Evolutionary conservation across 2,329 filamentous ascomycete species (phyloP).

Genomic region (Hypoxylon sp.): DNA sequence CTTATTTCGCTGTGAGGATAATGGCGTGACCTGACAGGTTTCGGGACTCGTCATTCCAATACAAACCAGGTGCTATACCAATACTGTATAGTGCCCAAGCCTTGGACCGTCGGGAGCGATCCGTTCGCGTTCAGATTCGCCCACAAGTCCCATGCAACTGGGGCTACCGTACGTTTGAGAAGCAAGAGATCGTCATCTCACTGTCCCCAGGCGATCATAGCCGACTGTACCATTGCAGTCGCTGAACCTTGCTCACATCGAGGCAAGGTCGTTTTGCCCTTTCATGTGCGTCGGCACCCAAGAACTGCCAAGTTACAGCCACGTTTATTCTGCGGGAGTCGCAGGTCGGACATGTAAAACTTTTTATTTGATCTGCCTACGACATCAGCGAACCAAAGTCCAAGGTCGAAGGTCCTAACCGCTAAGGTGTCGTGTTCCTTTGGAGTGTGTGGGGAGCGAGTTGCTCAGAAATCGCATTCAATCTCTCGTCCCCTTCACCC

Average conservation of each 20-base stretch:
- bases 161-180: conserved; percentile 41
- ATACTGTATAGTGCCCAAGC: conserved; percentile 40
- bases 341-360: no score
- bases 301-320: conserved; percentile 22
- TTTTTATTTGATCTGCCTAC: conserved; percentile 1
- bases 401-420: no score
- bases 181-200: conserved; percentile 45
- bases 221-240: conserved; percentile 39
- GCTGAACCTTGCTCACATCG: conserved; percentile 36
- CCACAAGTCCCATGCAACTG: conserved; percentile 41
- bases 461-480: conserved; percentile 29
- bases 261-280: conserved; percentile 15
- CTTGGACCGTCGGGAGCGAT: conserved; percentile 43
- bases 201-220: conserved; percentile 42
- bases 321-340: conserved; percentile 18
- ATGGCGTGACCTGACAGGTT: conserved; percentile 47
- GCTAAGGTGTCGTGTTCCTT: conserved; percentile 23
- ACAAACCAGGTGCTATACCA: conserved; percentile 35
- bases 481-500: conserved; percentile 21
- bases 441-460: conserved; percentile 28
- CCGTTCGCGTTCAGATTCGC: conserved; percentile 45
- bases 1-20: conserved; percentile 45
- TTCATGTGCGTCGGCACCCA: conserved; percentile 11
- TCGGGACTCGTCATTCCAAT: conserved; percentile 43
- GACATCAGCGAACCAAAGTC: conserved; percentile 18